Percentiles rank a stretch among this genome's conserved stretches.
These are phyloP conservation scores for Dittrichia graveolens DNA, from an alignment of 129 eudicot genomes.

Conservation along the genomic window DNA sequence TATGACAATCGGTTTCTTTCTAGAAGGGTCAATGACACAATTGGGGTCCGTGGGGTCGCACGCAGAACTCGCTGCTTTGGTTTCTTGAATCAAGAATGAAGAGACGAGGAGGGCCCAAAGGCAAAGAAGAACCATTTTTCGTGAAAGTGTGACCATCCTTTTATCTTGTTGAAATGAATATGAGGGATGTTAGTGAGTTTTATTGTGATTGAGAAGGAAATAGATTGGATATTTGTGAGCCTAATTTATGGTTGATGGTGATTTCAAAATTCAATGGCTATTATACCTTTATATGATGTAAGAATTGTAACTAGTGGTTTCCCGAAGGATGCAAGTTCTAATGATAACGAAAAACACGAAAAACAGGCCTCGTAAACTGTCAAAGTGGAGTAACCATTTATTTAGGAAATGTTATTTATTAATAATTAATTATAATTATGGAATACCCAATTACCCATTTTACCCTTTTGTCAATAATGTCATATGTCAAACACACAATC, in stretches of 20 bases:
- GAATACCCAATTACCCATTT: no score
- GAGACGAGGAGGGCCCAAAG: slow-evolving; percentile 22
- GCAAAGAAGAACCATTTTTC: slow-evolving; percentile 32
- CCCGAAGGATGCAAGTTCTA: background rate
- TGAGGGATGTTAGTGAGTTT: background rate
- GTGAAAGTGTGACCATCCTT: slow-evolving; percentile 2
- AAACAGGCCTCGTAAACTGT: no score
- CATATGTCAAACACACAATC: no score
- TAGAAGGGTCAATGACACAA: slow-evolving; percentile 24
- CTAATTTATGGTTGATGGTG: slow-evolving; percentile 13
- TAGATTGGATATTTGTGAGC: background rate
- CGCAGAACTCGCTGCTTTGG: slow-evolving; percentile 1
- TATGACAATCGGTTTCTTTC: slow-evolving; percentile 24
- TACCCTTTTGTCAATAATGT: no score
- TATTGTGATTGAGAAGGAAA: slow-evolving; percentile 10
- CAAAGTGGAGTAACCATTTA: no score
- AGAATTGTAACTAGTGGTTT: slow-evolving; percentile 1
- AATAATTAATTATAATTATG: no score
- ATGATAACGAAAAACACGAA: no score
- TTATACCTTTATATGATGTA: background rate
- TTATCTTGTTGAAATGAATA: background rate
- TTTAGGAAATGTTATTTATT: no score
- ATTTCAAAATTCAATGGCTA: slow-evolving; percentile 13
- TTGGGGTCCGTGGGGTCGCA: slow-evolving; percentile 39
- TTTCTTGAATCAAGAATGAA: slow-evolving; percentile 29